Evolutionary conservation across 1,139 yeast species (phyloP).

Genomic region (Debaryomyces subglobosus): DNA sequence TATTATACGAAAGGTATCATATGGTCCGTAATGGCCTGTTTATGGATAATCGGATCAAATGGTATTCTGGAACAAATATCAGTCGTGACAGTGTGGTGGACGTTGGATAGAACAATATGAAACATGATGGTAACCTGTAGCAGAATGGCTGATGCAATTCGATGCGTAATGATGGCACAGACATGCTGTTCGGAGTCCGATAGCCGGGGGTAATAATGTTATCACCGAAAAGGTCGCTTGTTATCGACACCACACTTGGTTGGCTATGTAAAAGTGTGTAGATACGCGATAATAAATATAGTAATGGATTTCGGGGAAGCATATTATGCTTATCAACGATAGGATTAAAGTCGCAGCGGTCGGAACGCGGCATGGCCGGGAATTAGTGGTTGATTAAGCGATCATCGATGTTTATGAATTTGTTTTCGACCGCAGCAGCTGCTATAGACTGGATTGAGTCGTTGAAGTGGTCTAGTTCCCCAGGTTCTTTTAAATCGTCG

Average conservation of each 20-base stretch:
- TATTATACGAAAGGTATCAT: neutral
- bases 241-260: neutral
- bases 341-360: neutral
- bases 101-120: neutral
- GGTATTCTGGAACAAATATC: neutral
- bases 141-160: neutral
- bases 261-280: neutral
- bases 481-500: neutral
- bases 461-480: neutral
- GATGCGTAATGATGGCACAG: neutral
- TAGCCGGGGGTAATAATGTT: neutral
- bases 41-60: neutral
- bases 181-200: neutral
- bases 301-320: neutral
- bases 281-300: neutral
- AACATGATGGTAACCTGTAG: neutral
- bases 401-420: slow-evolving; percentile 9
- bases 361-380: neutral
- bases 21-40: neutral
- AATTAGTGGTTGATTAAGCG: slow-evolving; percentile 5
- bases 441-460: slow-evolving; percentile 8
- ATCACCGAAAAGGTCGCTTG: neutral
- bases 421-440: slow-evolving; percentile 11
- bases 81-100: neutral
- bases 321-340: neutral